These are phyloP conservation scores for Mentha longifolia DNA, from an alignment of 257 asterid species.

Conservation along the genomic window DNA sequence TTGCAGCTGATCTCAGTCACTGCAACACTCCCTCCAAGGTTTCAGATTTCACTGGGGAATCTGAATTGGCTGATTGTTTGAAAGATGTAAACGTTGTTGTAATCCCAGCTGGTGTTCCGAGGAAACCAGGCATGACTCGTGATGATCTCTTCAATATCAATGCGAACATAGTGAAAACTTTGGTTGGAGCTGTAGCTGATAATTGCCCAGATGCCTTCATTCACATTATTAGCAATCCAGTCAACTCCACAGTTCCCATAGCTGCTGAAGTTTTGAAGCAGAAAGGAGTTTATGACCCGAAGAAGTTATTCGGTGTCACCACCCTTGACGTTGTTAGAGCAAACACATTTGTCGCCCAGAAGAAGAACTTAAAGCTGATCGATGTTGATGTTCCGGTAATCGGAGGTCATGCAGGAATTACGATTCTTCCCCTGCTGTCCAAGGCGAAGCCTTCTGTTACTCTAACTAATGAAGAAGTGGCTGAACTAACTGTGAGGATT, in stretches of 20 bases:
- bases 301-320: conserved; percentile 84
- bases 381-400: conserved; percentile 86
- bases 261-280: conserved; percentile 83
- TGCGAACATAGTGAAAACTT: conserved; percentile 71
- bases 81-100: conserved; percentile 74
- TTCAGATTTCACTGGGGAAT: conserved; percentile 66
- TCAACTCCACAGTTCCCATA: conserved; percentile 85
- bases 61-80: conserved; percentile 66
- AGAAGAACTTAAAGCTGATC: conserved; percentile 74
- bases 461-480: conserved; percentile 67
- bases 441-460: conserved; percentile 70
- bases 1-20: conserved; percentile 87
- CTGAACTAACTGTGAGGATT: conserved; percentile 69
- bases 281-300: conserved; percentile 76
- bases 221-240: conserved; percentile 88
- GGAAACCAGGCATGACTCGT: conserved; percentile 92
- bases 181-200: conserved; percentile 82
- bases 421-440: conserved; percentile 75
- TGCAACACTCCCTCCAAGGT: conserved; percentile 88
- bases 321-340: conserved; percentile 89
- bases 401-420: conserved; percentile 89
- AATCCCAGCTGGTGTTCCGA: conserved; percentile 87
- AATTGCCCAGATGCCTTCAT: conserved; percentile 83
- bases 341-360: conserved; percentile 74
- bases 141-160: conserved; percentile 87